Conservation (phyloP, 2,329 filamentous ascomycete species). For the Penicillium expansum region DNA sequence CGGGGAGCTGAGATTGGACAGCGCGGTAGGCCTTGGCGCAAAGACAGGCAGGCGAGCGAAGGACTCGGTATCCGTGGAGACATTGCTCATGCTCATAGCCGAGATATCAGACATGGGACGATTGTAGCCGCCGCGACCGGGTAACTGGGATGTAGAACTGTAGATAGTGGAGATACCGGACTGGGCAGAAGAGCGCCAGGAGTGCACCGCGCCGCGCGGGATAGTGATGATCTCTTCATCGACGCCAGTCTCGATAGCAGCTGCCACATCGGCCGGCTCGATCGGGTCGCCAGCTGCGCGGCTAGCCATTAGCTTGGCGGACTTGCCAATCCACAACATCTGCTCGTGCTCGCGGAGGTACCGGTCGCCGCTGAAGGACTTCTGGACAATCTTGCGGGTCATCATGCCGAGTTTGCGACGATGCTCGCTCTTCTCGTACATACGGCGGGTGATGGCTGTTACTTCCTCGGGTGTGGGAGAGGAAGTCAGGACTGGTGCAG, state of each 20-base stretch:
- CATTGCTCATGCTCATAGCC: slow-evolving; percentile 29
- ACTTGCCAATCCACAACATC: slow-evolving; percentile 54
- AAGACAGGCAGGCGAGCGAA: slow-evolving; percentile 35
- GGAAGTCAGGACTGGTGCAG: slow-evolving; percentile 47
- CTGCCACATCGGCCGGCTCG: slow-evolving; percentile 28
- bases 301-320: slow-evolving; percentile 33
- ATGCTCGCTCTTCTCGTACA: slow-evolving; percentile 60
- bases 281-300: slow-evolving; percentile 23
- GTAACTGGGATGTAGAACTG: slow-evolving; percentile 22
- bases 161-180: slow-evolving; percentile 34
- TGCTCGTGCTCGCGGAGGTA: slow-evolving; percentile 63
- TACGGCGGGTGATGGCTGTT: slow-evolving; percentile 53
- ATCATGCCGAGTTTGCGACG: slow-evolving; percentile 59
- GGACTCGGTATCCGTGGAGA: slow-evolving; percentile 32
- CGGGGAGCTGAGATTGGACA: slow-evolving; percentile 11
- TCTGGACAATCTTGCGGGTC: slow-evolving; percentile 57
- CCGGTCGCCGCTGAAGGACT: slow-evolving; percentile 58
- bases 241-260: slow-evolving; percentile 26
- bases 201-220: slow-evolving; percentile 33
- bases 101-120: slow-evolving; percentile 29
- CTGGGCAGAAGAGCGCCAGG: slow-evolving; percentile 36
- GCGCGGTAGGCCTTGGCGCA: slow-evolving; percentile 26
- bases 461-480: slow-evolving; percentile 53
- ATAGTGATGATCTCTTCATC: slow-evolving; percentile 40
- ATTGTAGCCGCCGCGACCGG: slow-evolving; percentile 15